These are phyloP conservation scores for Xylaria sp. DNA, from an alignment of 2,329 filamentous ascomycete genomes.

Conservation along the genomic window DNA sequence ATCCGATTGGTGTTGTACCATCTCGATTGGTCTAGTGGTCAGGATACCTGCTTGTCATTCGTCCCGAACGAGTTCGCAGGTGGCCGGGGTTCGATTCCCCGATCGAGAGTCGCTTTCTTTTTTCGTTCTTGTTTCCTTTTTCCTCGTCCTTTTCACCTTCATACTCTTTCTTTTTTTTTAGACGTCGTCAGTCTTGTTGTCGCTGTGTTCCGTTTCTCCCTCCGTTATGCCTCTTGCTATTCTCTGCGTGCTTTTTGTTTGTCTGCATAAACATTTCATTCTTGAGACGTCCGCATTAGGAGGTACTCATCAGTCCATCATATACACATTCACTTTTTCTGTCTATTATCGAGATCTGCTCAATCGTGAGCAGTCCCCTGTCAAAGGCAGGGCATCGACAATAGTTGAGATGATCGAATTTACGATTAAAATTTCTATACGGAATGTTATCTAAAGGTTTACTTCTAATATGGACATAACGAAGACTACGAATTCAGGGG, in stretches of 20 bases:
- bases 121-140: background rate
- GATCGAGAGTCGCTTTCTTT: slow-evolving; percentile 24
- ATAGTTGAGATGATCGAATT: background rate
- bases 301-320: too few relatives aligned
- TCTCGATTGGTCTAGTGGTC: slow-evolving; percentile 23
- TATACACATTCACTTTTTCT: too few relatives aligned
- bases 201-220: background rate
- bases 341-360: too few relatives aligned
- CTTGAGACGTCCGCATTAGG: too few relatives aligned
- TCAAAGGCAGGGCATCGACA: background rate
- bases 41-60: slow-evolving; percentile 22
- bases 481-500: background rate
- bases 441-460: slow-evolving; percentile 4
- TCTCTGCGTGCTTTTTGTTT: background rate
- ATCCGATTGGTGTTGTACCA: background rate
- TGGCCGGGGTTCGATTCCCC: slow-evolving; percentile 34
- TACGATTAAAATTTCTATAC: slow-evolving; percentile 4
- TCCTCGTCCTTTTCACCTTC: too few relatives aligned
- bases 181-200: background rate
- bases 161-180: background rate
- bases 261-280: too few relatives aligned
- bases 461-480: background rate
- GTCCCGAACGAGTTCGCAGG: slow-evolving; percentile 19
- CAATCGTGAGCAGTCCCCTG: background rate
- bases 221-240: background rate